Conservation (phyloP, 2,329 filamentous ascomycete genomes). For the Botrytis aclada region DNA sequence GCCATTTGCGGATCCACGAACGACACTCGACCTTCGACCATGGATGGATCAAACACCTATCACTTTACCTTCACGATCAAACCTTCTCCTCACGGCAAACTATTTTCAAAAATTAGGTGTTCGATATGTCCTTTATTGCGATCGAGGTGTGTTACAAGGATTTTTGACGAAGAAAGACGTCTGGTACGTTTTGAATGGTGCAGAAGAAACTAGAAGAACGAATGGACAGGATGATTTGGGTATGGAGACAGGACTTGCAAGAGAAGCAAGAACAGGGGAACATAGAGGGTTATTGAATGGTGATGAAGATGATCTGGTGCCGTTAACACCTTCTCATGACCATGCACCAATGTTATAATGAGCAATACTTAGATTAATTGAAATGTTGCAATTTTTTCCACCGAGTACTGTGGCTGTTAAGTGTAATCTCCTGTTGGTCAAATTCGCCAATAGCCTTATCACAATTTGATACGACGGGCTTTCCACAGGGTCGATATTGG, state of each 20-base stretch:
- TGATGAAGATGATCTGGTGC: conserved; percentile 34
- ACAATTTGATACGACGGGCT: not conserved
- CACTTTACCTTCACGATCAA: conserved; percentile 73
- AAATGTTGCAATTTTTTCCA: not conserved
- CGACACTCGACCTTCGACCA: conserved; percentile 81
- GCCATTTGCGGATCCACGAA: conserved; percentile 71
- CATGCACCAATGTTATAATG: conserved; percentile 32
- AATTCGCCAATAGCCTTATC: not conserved
- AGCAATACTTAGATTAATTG: conserved; percentile 1
- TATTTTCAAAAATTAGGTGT: conserved; percentile 96
- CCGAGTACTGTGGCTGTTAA: not conserved
- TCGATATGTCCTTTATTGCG: conserved; percentile 83
- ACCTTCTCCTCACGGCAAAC: conserved; percentile 77
- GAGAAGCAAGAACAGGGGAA: conserved; percentile 44
- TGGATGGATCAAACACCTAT: conserved; percentile 99
- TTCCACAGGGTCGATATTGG: not conserved
- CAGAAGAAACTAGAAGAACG: conserved; percentile 56
- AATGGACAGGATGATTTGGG: conserved; percentile 38
- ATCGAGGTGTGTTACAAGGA: conserved; percentile 77
- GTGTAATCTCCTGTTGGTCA: not conserved
- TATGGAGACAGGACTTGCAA: conserved; percentile 39
- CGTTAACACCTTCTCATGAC: conserved; percentile 25
- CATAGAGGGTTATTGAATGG: conserved; percentile 44
- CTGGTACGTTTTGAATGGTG: conserved; percentile 86
- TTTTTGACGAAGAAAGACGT: conserved; percentile 96